Base-by-base conservation (phyloP, 176 grass and related monocot genomes). In the Eleusine coracana region DNA sequence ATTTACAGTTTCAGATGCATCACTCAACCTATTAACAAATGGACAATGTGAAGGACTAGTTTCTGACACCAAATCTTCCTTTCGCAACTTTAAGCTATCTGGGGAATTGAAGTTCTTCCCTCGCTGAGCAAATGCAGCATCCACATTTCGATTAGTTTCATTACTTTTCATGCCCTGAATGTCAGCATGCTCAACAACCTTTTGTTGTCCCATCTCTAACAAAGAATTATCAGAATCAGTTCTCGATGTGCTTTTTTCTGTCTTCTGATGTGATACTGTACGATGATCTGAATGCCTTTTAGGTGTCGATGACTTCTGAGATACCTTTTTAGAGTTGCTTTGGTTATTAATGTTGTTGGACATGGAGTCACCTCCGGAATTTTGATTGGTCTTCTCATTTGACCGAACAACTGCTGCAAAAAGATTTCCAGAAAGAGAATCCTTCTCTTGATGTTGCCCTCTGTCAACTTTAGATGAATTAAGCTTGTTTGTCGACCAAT, bases 281-380 rank as follows among this genome's bases (percentile, higher is more conserved):
- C 6, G 44, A 36, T 82, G 59, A 71, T 29, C 21, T 73, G 61
- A 77, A 60, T 40, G 44, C 77, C 54, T 51, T 70, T 79, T 73
- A 78, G 69, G 60, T 81, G 73, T 56, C 69, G 77, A 40, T 51
- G 83, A 87, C 61, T 87, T 90, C 65, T 38, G 80, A 66, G 9
- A 60, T 68, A 37, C 5, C 16, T 76, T 95, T 72, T 70, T 86
- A 68, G 76, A 70, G 56, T 78, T 91, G 81, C 34, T 90, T 79
- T 8, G 48, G 59, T 62, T 71, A 12, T 28, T 60, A 52, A 61
- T 77, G 49, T 25, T 61, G 14, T 63, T 79, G n/a, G 29, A 52
- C 3, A 21, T 52, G 58, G 55, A 31, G 64, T 29, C 59, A 39
- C 25, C 55, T 45, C 54, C 60, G 45, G 63, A 34, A 14, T 84